phyloP scores from a whole-genome alignment of 208 protist species.

The Trypanosoma congolense region DNA sequence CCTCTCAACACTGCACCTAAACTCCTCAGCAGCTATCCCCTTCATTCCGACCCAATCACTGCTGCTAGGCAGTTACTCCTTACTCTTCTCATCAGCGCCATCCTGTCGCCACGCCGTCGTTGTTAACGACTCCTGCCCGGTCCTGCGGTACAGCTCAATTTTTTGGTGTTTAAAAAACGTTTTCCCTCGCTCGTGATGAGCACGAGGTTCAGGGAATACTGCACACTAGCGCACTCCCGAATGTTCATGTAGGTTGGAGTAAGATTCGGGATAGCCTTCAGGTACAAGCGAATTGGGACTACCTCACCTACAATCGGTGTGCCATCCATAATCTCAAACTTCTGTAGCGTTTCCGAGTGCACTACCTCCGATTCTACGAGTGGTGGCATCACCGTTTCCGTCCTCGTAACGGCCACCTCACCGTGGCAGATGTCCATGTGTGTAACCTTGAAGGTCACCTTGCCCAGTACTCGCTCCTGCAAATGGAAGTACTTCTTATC shows the following conservation, averaged over 20 bases:
- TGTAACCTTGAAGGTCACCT: conserved; percentile 74
- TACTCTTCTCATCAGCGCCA: not conserved
- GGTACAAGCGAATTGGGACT: conserved; percentile 85
- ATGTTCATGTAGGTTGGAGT: conserved; percentile 79
- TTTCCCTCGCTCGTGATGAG: conserved; percentile 73
- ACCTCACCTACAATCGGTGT: conserved; percentile 86
- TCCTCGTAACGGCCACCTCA: conserved; percentile 74
- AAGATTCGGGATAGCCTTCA: conserved; percentile 69
- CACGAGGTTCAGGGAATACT: conserved; percentile 86
- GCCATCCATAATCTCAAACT: conserved; percentile 91
- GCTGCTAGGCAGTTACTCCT: not conserved
- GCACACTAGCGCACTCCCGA: conserved; percentile 58
- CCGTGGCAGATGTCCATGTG: conserved; percentile 72
- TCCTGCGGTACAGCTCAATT: conserved; percentile 69
- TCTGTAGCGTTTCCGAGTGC: conserved; percentile 79
- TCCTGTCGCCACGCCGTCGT: conserved; percentile 1
- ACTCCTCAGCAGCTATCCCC: not conserved
- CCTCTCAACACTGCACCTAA: not conserved
- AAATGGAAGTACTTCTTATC: conserved; percentile 79
- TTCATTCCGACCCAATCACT: not conserved
- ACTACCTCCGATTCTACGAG: conserved; percentile 30
- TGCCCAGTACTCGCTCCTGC: conserved; percentile 66
- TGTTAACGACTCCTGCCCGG: conserved; percentile 47
- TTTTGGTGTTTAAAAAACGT: conserved; percentile 91
- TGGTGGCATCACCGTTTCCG: conserved; percentile 45